Conservation (phyloP, 2,329 filamentous ascomycete species). For the Phialocephala sp. region DNA sequence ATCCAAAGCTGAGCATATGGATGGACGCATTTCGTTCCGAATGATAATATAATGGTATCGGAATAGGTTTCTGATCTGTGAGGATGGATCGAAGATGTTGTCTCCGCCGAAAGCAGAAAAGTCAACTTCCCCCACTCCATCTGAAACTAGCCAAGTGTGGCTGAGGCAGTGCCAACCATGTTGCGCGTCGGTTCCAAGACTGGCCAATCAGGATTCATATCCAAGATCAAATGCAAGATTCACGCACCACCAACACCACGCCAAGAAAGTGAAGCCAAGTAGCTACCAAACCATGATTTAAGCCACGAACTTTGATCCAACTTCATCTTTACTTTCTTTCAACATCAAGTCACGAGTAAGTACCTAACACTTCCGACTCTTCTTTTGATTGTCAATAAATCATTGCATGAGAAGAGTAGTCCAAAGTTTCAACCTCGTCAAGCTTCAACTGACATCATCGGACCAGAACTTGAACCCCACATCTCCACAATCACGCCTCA, state of each 20-base stretch:
- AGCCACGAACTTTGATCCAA: neutral
- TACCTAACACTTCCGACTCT: neutral
- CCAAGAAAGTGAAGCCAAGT: slow-evolving; percentile 5
- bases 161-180: neutral
- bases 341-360: neutral
- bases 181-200: neutral
- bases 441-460: slow-evolving; percentile 5
- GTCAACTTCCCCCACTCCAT: too few relatives aligned
- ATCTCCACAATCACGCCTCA: neutral
- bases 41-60: too few relatives aligned
- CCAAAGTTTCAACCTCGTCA: neutral
- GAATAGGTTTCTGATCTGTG: too few relatives aligned
- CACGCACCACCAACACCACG: neutral
- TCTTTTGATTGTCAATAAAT: neutral
- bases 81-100: neutral
- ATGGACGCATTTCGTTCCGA: too few relatives aligned
- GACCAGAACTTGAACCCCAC: neutral
- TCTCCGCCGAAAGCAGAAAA: neutral
- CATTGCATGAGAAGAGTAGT: too few relatives aligned
- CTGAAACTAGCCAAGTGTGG: slow-evolving; percentile 10
- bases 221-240: slow-evolving; percentile 1
- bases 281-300: slow-evolving; percentile 4
- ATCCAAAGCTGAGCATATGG: too few relatives aligned
- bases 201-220: neutral
- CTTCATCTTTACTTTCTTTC: neutral